Evolutionary conservation across 148 eudicot genomes (phyloP), one percentile per base, ranked within the genome.

Genomic region (Chenopodium formosanum): DNA sequence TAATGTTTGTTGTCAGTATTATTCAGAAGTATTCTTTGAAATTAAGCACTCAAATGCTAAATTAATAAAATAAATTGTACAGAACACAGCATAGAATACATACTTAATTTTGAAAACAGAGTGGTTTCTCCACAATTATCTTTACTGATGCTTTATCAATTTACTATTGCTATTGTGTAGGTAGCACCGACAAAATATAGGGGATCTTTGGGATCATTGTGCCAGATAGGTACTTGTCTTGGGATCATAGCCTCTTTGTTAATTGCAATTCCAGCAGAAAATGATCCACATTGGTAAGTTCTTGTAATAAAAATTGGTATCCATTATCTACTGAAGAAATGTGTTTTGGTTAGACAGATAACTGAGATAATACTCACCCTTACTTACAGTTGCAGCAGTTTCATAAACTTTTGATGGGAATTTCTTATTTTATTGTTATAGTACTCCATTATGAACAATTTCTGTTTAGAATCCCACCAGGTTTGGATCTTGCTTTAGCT

Each of bases 191-290:
- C 97, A 52, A 92, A 89, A 79, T 92, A 87, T 80, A 87, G 97
- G 85, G 97, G 97, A 64, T 91, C 91, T 25, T 79, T 93, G 88
- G 97, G 95, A 79, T 88, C 90, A 77, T 82, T 93, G 44, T 88
- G 94, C 80, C 97, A 93, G 85, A 88, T 93, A 78, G 94, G 97
- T 66, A 93, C 97, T 47, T 93, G 94, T 89, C 86, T 91, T 79
- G 97, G 97, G 80, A 93, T 93, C 53, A 90, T 93, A 80, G 88
- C 85, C 69, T 93, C 97, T 73, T 89, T 93, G 58, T 86, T 83
- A 83, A 68, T 92, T 77, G 97, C 86, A 27, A 87, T 89, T 79
- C 87, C 91, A 65, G 88, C 91, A 44, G 92, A 93, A 84, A 81
- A 76, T 83, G 94, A 91, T 88, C 90, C 95, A 56, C 94, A 90